Percentiles rank a stretch among this genome's conserved stretches.
These are phyloP conservation scores for Solanum clarkiae DNA, from an alignment of 257 asterid genomes.

Conservation along the genomic window DNA sequence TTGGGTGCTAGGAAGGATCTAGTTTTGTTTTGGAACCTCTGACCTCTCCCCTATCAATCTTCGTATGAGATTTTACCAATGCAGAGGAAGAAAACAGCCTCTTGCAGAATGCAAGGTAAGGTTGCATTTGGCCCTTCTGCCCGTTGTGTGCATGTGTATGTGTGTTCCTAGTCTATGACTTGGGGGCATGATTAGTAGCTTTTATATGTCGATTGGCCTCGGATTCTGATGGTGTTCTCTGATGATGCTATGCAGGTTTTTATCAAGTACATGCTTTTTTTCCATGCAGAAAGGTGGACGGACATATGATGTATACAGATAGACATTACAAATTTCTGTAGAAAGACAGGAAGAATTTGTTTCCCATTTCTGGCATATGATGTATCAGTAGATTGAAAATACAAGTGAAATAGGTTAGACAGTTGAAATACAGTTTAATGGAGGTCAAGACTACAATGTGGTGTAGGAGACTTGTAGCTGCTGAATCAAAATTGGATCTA, in stretches of 20 bases:
- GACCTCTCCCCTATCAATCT: neutral
- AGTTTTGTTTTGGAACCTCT: neutral
- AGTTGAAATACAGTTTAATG: neutral
- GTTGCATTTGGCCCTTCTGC: neutral
- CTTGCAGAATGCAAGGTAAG: neutral
- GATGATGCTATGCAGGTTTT: neutral
- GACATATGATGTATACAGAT: neutral
- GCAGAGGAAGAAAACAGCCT: neutral
- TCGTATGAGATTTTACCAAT: neutral
- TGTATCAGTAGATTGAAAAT: neutral
- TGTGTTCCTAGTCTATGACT: neutral
- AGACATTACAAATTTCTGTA: neutral
- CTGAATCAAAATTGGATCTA: neutral
- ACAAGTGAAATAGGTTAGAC: neutral
- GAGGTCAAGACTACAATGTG: neutral
- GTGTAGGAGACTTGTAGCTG: neutral
- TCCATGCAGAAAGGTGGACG: neutral
- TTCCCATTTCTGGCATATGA: neutral
- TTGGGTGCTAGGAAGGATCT: neutral
- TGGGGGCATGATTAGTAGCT: neutral
- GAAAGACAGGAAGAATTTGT: neutral
- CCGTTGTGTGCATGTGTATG: neutral
- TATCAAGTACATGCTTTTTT: neutral
- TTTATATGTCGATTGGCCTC: neutral
- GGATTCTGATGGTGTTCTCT: neutral